These are phyloP conservation scores for Colletotrichum tropicicola DNA, from an alignment of 2,329 filamentous ascomycete species.

Conservation along the genomic window DNA sequence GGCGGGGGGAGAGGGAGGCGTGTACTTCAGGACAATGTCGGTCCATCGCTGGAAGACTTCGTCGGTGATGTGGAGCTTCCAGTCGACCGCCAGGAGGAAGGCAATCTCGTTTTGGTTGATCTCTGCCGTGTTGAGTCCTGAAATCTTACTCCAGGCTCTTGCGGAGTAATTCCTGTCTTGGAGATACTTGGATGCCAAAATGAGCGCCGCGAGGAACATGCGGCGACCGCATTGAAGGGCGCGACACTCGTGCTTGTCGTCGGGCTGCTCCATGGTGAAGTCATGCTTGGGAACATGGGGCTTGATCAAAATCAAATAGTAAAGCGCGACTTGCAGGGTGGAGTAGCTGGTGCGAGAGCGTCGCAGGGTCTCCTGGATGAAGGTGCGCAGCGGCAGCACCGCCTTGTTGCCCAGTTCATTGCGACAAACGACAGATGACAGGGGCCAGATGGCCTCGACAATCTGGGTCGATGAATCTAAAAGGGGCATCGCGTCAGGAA, in stretches of 20 bases:
- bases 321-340: slow-evolving; percentile 94
- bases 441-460: slow-evolving; percentile 96
- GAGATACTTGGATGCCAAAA: slow-evolving; percentile 96
- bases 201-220: slow-evolving; percentile 96
- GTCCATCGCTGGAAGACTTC: slow-evolving; percentile 92
- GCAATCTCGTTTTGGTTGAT: slow-evolving; percentile 98
- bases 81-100: slow-evolving; percentile 89
- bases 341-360: slow-evolving; percentile 97
- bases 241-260: slow-evolving; percentile 76
- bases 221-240: slow-evolving; percentile 94
- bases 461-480: slow-evolving; percentile 97
- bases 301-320: slow-evolving; percentile 95
- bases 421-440: slow-evolving; percentile 82
- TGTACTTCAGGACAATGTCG: slow-evolving; percentile 87
- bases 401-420: slow-evolving; percentile 77
- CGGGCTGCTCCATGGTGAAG: slow-evolving; percentile 85
- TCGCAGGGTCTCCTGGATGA: slow-evolving; percentile 96
- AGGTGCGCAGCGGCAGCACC: slow-evolving; percentile 89
- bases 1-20: slow-evolving; percentile 69
- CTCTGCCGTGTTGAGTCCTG: slow-evolving; percentile 89
- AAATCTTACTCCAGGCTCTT: slow-evolving; percentile 98
- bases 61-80: slow-evolving; percentile 94
- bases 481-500: slow-evolving; percentile 39
- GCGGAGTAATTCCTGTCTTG: slow-evolving; percentile 98
- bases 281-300: slow-evolving; percentile 84